Evolutionary conservation across 2,329 filamentous ascomycete species (phyloP), one percentile per base, ranked within the genome.

Genomic region (Cytospora chrysosperma): DNA sequence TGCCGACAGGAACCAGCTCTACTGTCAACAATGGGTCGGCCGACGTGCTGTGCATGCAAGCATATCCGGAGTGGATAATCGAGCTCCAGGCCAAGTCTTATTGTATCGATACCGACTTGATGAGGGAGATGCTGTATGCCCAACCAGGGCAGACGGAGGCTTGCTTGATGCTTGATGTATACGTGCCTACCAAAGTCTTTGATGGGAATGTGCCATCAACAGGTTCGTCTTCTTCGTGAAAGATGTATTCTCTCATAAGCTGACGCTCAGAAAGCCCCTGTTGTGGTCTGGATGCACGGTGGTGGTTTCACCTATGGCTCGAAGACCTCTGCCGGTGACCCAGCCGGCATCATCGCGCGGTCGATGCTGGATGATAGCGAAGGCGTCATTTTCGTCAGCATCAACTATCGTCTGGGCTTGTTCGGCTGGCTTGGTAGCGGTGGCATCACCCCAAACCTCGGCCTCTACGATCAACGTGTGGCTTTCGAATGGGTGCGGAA

Each of bases 111-210:
- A 53, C 27, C 2, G 59, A 59, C 2, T 56, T 63, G n/a, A 64
- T 69, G 56, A 64, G 64, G 26, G 34, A 59, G 27, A 50, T 59
- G 6, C 62, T 72, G 30, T 60, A 65, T n/a, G 56, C 62, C 28
- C 63, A 67, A 27, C 17, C 65, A 13, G 69, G 68, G 10, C 69
- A 72, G 64, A 72, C 70, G 5, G 79, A 82, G 67, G 80, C 83
- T 63, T 83, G 81, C 64, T 74, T 83, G 2, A 81, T 81, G 66
- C 75, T 83, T 15, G 80, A 83, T 67, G 67, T 83, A n/a, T 78
- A 78, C 50, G 79, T 81, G 1, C 81, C 81, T 5, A 74, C 71
- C 8, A 75, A 75, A 61, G 78, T 65, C 21, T 65, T 63, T 5
- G 13, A 49, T 19, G 24, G 34, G 12, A 65, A 65, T 4, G 3